Percentiles rank a stretch among this genome's conserved stretches.
Conservation (phyloP, 176 grass and related monocot species). For the Ensete ventricosum region DNA sequence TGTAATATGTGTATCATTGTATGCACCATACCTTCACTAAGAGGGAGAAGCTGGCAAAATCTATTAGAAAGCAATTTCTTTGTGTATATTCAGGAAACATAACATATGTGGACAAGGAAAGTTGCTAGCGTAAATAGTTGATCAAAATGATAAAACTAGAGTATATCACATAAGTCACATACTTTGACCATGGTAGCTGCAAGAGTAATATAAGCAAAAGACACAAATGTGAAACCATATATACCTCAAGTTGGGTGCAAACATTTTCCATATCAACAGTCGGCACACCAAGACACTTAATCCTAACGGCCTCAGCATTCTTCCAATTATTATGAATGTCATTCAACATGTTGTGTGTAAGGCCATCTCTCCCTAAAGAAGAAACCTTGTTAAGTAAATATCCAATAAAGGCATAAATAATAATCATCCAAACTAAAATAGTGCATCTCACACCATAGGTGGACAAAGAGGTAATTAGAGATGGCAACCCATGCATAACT, state of each 20-base stretch:
- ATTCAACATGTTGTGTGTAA: slow-evolving; percentile 71
- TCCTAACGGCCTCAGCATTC: slow-evolving; percentile 57
- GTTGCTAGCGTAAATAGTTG: background rate
- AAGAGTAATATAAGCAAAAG: background rate
- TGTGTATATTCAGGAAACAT: background rate
- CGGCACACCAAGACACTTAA: slow-evolving; percentile 70
- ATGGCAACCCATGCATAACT: too few relatives aligned
- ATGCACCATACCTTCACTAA: too few relatives aligned
- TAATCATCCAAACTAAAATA: background rate
- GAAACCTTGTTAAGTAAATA: background rate
- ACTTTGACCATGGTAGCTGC: background rate
- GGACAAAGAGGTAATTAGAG: too few relatives aligned
- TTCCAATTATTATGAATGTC: slow-evolving; percentile 79
- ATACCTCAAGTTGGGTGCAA: slow-evolving; percentile 70
- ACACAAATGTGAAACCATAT: background rate
- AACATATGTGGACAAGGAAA: background rate
- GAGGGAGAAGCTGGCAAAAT: too few relatives aligned
- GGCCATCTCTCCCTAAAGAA: slow-evolving; percentile 48
- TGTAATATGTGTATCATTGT: too few relatives aligned
- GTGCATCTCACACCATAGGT: too few relatives aligned
- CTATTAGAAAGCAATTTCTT: too few relatives aligned
- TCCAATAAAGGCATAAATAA: background rate
- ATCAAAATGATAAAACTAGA: too few relatives aligned
- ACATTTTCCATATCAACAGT: slow-evolving; percentile 69
- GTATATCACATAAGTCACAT: background rate